Evolutionary conservation across 2,329 filamentous ascomycete genomes (phyloP), one percentile per base, ranked within the genome.

Genomic region (Aspergillus novofumigatus): DNA sequence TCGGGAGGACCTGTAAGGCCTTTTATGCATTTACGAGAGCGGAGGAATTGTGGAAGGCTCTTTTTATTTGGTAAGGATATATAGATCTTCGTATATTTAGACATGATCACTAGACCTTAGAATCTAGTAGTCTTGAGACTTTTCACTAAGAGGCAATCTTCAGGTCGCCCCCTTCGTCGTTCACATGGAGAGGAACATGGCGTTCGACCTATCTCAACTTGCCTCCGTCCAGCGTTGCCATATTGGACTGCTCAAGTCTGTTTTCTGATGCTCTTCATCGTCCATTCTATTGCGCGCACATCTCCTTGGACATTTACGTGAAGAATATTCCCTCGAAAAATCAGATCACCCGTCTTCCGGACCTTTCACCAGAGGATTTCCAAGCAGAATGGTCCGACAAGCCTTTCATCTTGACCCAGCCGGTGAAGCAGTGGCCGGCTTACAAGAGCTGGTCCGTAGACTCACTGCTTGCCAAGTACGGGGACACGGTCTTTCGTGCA

Each of bases 251-350:
- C 75, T 82, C 82, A 52, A 85, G 86, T 66, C 85, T 97, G 52
- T 97, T 90, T 73, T 97, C 93, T 14, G 93, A 99, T 74, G 86
- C 90, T 7, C 81, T 97, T 25, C 91, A 97, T 73, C 85, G 92
- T 9, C 93, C 93, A 0, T 97, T 95, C 72, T 88, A 90, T 64
- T 97, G 93, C 77, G 89, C 91, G 49, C 85, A 96, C 69, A 86
- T 92, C 28, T 75, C 83, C 1, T 76, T 96, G 44, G 72, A 78
- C 6, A 83, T 84, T 2, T 96, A 88, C 71, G 82, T 85, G 8
- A 79, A 80, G 25, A 84, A 83, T 52, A 96, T 97, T 41, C 92
- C 92, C 2, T 65, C 75, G 35, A 73, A 77, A 41, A 97, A 97
- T 70, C 78, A 85, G 63, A 96, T 97, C 53, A 70, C 81, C 2